A percentile compares a stretch with the other conserved stretches of the same genome.
phyloP scores from a whole-genome alignment of 2,329 filamentous ascomycete genomes.

The Rutstroemia sp. region DNA sequence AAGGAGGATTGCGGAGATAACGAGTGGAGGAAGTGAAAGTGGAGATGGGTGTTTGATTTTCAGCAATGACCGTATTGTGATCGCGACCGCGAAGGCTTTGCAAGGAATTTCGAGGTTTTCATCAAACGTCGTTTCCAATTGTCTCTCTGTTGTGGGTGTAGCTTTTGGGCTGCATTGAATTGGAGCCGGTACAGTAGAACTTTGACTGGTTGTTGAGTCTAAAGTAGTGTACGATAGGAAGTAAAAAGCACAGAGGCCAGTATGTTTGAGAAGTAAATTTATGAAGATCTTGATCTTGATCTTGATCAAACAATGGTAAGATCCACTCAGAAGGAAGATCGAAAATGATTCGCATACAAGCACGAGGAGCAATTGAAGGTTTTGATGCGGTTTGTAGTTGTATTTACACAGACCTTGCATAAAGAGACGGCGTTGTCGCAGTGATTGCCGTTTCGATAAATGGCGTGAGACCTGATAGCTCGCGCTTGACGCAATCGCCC shows the following conservation, averaged over 20 bases:
- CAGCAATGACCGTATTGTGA: neutral
- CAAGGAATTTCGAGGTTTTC: neutral
- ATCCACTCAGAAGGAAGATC: conserved; percentile 3
- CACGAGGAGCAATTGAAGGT: neutral
- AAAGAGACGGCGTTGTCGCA: neutral
- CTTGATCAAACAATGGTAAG: neutral
- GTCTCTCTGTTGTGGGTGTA: neutral
- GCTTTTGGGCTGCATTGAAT: neutral
- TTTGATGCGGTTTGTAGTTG: neutral
- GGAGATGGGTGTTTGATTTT: neutral
- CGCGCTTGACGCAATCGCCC: too few species aligned
- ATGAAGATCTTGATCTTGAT: neutral
- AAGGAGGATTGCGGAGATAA: neutral
- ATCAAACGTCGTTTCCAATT: neutral
- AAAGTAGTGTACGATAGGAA: neutral
- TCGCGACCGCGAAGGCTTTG: neutral
- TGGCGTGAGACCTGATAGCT: too few species aligned
- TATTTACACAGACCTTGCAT: conserved; percentile 2
- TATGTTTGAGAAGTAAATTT: neutral
- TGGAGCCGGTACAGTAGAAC: too few species aligned
- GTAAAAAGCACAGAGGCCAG: neutral
- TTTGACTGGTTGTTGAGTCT: neutral
- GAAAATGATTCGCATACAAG: conserved; percentile 6
- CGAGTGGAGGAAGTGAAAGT: conserved; percentile 1
- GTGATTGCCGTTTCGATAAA: too few species aligned